Base-by-base conservation (phyloP, 2,329 filamentous ascomycete genomes). In the Aspergillus sp. region DNA sequence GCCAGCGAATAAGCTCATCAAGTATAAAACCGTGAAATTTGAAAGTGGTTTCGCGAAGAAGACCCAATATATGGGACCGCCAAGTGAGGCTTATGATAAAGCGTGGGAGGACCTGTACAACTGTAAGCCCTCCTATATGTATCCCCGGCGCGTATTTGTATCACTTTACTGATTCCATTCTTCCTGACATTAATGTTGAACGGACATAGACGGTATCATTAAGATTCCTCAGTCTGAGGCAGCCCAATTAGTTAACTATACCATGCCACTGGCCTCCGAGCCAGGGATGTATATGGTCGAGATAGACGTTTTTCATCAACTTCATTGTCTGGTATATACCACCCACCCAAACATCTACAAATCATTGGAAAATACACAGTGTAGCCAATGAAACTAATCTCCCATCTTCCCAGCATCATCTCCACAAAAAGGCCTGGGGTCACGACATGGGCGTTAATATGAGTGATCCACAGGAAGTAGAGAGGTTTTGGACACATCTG, bases 221-320 rank as follows among this genome's bases (percentile, higher is more conserved):
- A 38, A 44, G 15, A 62, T 66, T 10, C 62, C 62, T 3, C 23
- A 21, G 0, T 27, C 50, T 1, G 23, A 62, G 1, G 63, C 64
- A 2, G 44, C 48, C 3, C 41, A 60, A 23, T 52, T 66, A 13
- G 38, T 30, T 13, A 59, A 62, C n/a, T 54, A 62, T 11, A 65
- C 64, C 3, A 17, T 58, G n/a, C 58, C 63, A 0, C 63, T 66
- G n/a, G 56, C 63, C 0, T 42, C 58, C 0, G 39, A 53, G 10
- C 58, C 61, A 0, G 62, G 57, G 1, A 48, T 62, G 11, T 66
- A 66, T 41, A 17, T 55, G 0, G 38, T 65, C 30, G 55, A 23
- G 5, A 19, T 67, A 0, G 60, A 67, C 44, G 62, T 65, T 0
- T 67, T 65, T 13, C 63, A 70, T 54, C 67, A 70, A 39, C 62